Evolutionary conservation across 441 rosid genomes (phyloP), one percentile per base, ranked within the genome.

Genomic region (Eruca vesicaria): DNA sequence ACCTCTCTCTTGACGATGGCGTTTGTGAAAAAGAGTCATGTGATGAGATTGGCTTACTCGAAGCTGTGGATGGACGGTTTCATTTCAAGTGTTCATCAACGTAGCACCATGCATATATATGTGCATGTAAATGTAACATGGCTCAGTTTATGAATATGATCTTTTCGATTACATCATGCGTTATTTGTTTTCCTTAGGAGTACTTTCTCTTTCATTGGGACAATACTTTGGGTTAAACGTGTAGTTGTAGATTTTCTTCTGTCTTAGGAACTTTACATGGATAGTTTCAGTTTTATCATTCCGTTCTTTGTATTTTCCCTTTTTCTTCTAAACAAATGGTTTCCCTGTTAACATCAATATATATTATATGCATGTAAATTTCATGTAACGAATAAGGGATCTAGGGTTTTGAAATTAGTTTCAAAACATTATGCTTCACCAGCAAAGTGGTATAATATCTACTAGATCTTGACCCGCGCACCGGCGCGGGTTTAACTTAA

Each of bases 1-100:
- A 88, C 76, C 85, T 87, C 12, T 74, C 86, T 66, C 68, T 86
- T 71, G 88, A 72, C 26, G 86, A 77, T 58, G 82, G 73, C 61
- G 85, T 81, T 26, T 56, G 65, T 72, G 65, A 73, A 16, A 81
- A 80, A 63, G 79, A 79, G 19, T 68, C 66, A n/a, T 68, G 80
- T 69, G 87, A 78, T 41, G 86, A 80, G 10, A 72, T 86, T 79
- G 93, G 89, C 21, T 78, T 89, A 26, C 80, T 84, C 55, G 90
- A 84, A 73, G 85, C 80, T 50, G 95, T 88, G 14, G 95, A 90
- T 75, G 76, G 85, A 26, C 53, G 70, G 70, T 76, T 86, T 69
- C 35, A 81, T 66, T 90, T 90, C 74, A 82, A 82, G 62, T 33
- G 71, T 57, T 45, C 69, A 55, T 57, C 72, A 58, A 63, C 60